A percentile compares a stretch with the other conserved stretches of the same genome.
phyloP scores from a whole-genome alignment of 345 rosid genomes.

The Hibiscus mutabilis region DNA sequence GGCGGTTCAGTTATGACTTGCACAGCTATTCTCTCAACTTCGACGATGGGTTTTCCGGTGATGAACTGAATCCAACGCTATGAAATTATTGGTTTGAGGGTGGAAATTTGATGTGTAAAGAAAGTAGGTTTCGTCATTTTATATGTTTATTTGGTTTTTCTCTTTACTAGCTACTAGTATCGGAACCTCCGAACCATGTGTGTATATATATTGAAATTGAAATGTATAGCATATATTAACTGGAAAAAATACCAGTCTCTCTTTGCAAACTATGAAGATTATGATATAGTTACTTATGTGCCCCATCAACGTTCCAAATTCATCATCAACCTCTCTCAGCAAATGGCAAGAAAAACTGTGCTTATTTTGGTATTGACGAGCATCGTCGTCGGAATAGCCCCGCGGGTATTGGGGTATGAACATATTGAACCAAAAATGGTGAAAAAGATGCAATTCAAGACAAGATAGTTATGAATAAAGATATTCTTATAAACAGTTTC shows the following conservation, averaged over 20 bases:
- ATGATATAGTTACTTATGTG: too few species aligned
- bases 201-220: not conserved
- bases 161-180: too few species aligned
- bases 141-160: too few species aligned
- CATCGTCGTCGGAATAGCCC: too few species aligned
- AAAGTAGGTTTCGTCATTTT: not conserved
- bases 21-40: constrained; percentile 37
- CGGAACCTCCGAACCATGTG: not conserved
- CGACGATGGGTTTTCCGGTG: constrained; percentile 24
- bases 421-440: too few species aligned
- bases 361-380: constrained; percentile 23
- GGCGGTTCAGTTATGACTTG: constrained; percentile 35
- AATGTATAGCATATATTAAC: not conserved
- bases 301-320: too few species aligned
- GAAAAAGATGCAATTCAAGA: too few species aligned
- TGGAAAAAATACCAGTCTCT: not conserved
- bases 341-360: constrained; percentile 31
- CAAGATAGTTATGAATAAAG: too few species aligned
- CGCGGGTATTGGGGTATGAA: too few species aligned
- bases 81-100: not conserved
- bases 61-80: not conserved
- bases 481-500: too few species aligned
- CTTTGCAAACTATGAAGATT: not conserved
- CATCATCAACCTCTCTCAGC: not conserved
- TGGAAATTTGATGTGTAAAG: not conserved